phyloP scores from a whole-genome alignment of 2,329 filamentous ascomycete species.

The Bertia moriformis region DNA sequence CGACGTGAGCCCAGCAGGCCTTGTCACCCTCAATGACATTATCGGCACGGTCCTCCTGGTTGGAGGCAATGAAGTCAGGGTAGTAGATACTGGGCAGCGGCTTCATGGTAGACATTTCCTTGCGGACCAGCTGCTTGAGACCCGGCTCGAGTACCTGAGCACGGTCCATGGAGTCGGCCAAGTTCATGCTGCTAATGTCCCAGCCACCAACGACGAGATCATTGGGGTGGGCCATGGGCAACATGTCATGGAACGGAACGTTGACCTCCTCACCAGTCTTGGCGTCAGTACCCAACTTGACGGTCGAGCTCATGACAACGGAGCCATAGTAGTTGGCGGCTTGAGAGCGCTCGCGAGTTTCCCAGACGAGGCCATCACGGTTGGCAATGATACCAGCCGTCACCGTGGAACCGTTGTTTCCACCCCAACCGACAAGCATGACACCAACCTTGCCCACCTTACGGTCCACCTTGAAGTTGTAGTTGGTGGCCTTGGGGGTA shows the following conservation, averaged over 20 bases:
- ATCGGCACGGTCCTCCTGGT: constrained; percentile 92
- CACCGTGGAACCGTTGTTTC: constrained; percentile 95
- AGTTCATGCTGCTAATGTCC: constrained; percentile 87
- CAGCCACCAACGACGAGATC: constrained; percentile 90
- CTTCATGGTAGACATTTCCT: constrained; percentile 81
- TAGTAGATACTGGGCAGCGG: constrained; percentile 95
- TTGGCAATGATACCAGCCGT: constrained; percentile 96
- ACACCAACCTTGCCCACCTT: constrained; percentile 84
- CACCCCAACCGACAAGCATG: constrained; percentile 96
- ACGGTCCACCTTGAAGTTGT: constrained; percentile 95
- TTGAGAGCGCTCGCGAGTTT: constrained; percentile 77
- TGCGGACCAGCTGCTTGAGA: constrained; percentile 75
- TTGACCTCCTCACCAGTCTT: constrained; percentile 81
- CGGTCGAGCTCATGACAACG: constrained; percentile 88
- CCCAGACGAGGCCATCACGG: constrained; percentile 72
- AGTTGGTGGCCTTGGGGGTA: constrained; percentile 73
- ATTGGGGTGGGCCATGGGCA: constrained; percentile 95
- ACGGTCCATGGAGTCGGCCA: constrained; percentile 87
- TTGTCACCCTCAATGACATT: constrained; percentile 74
- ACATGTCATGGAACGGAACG: constrained; percentile 83
- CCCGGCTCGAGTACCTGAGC: constrained; percentile 90
- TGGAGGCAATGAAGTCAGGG: constrained; percentile 96
- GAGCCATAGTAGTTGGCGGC: constrained; percentile 96
- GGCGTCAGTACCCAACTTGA: constrained; percentile 84
- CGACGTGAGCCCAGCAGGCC: constrained; percentile 75